Conservation (phyloP, 495 filamentous ascomycete species). For the Filosporella fistucella region DNA sequence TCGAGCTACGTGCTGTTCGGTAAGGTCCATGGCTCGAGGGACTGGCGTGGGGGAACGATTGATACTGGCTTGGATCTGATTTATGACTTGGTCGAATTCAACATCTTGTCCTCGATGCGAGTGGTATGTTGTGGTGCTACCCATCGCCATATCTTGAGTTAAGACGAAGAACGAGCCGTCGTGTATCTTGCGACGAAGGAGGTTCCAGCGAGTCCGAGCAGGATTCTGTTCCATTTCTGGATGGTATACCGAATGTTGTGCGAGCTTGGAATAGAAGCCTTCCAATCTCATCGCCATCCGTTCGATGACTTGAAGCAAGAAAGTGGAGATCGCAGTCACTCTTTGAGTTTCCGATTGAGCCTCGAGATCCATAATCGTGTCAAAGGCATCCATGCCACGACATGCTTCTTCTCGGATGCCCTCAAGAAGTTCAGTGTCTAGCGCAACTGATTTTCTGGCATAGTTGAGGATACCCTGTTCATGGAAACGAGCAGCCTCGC, state of each 20-base stretch:
- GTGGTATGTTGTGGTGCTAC: not conserved
- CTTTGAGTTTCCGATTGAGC: slow-evolving; percentile 14
- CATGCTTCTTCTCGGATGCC: slow-evolving; percentile 27
- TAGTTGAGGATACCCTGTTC: slow-evolving; percentile 29
- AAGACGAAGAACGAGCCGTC: slow-evolving; percentile 30
- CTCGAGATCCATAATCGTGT: slow-evolving; percentile 23
- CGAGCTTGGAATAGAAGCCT: slow-evolving; percentile 25
- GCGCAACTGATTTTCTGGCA: slow-evolving; percentile 24
- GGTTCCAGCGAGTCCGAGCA: slow-evolving; percentile 28
- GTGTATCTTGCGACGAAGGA: slow-evolving; percentile 23
- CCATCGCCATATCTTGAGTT: slow-evolving; percentile 19
- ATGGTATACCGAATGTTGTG: slow-evolving; percentile 25
- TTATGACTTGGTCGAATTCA: slow-evolving; percentile 27
- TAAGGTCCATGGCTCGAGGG: slow-evolving; percentile 1
- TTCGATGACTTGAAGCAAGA: slow-evolving; percentile 28
- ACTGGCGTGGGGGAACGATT: slow-evolving; percentile 8
- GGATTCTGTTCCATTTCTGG: slow-evolving; percentile 30
- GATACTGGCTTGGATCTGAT: slow-evolving; percentile 9
- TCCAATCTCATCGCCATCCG: slow-evolving; percentile 27
- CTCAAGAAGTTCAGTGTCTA: slow-evolving; percentile 27
- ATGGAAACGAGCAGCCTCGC: slow-evolving; percentile 24
- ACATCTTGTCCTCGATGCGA: slow-evolving; percentile 8
- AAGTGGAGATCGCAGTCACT: slow-evolving; percentile 24
- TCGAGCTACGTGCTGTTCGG: slow-evolving; percentile 19
- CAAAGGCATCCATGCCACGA: slow-evolving; percentile 30